Evolutionary conservation across 2,329 filamentous ascomycete genomes (phyloP), one percentile per base, ranked within the genome.

Genomic region (Sordariomycetes sp.): DNA sequence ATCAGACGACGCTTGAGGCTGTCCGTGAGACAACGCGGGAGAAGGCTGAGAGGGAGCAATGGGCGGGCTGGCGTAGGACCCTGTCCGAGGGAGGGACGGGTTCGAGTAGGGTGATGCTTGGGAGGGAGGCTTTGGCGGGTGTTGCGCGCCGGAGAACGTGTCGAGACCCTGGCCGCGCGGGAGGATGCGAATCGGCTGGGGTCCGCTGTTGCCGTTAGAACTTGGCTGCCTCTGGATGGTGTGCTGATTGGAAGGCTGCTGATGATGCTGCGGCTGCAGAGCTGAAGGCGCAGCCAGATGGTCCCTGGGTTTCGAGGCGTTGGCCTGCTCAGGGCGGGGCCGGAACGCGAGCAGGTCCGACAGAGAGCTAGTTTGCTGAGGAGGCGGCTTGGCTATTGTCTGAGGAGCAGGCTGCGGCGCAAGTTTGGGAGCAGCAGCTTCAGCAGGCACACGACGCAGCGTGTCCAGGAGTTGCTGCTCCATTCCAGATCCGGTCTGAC

Each of bases 81-180:
- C 40, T 21, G 44, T 32, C 11, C 23, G 18, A 8, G 36, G 11
- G 14, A 21, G 24, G 6, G 26, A 18, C 16, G 27, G 32, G n/a
- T 10, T 12, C 8, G 32, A 21, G 17, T 35, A 35, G 10, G 36
- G 36, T 9, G 39, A 34, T 8, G 15, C 19, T 7, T 21, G 15
- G 5, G 18, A 14, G 4, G 17, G 20, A 21, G 27, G 30, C 9
- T 34, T 21, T 19, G 16, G 26, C 25, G 15, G n/a, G 19, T n/a
- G 34, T 32, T 26, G 8, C 34, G 42, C 9, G 39, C 35, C 8
- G 40, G 31, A 6, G 40, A 47, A 32, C 15, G 47, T 42, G 11
- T 45, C 39, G 5, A 53, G 42, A n/a, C 35, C 38, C 36, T 59
- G 55, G 19, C 54, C 55, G 14, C 57, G 45, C 35, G 57, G 53